Evolutionary conservation across 345 rosid genomes (phyloP).

Genomic region (Euphorbia peplus): DNA sequence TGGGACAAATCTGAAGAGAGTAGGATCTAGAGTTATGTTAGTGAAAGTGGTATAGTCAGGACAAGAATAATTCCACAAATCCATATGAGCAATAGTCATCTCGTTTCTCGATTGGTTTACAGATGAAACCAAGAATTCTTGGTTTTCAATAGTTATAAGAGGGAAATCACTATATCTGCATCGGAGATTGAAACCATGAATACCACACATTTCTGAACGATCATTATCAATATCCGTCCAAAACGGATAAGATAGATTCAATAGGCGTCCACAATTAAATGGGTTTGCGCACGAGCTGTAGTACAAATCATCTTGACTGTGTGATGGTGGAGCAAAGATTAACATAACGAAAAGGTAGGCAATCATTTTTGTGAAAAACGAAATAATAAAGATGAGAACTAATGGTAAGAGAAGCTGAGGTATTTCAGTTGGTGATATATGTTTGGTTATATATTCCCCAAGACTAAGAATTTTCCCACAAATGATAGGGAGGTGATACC

Average conservation of each 20-base stretch:
- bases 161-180: constrained; percentile 19
- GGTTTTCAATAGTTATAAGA: background rate
- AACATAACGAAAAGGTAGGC: constrained; percentile 19
- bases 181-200: constrained; percentile 26
- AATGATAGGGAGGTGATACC: too few species aligned
- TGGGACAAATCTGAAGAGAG: background rate
- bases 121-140: constrained; percentile 12
- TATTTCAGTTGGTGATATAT: too few species aligned
- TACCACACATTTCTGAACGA: constrained; percentile 37
- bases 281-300: constrained; percentile 24
- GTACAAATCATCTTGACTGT: constrained; percentile 9
- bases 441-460: too few species aligned
- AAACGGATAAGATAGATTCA: constrained; percentile 42
- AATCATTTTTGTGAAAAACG: background rate
- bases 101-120: accelerated
- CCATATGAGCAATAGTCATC: constrained; percentile 28
- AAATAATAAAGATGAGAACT: background rate
- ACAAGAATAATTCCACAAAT: constrained; percentile 19
- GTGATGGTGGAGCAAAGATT: constrained; percentile 23
- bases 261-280: constrained; percentile 33
- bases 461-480: too few species aligned
- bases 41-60: background rate
- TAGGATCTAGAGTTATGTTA: background rate
- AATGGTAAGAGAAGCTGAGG: background rate
- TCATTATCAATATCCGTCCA: constrained; percentile 41